phyloP scores from a whole-genome alignment of 371 early-diverging fungal species.

The Apophysomyces trapeziformis region DNA sequence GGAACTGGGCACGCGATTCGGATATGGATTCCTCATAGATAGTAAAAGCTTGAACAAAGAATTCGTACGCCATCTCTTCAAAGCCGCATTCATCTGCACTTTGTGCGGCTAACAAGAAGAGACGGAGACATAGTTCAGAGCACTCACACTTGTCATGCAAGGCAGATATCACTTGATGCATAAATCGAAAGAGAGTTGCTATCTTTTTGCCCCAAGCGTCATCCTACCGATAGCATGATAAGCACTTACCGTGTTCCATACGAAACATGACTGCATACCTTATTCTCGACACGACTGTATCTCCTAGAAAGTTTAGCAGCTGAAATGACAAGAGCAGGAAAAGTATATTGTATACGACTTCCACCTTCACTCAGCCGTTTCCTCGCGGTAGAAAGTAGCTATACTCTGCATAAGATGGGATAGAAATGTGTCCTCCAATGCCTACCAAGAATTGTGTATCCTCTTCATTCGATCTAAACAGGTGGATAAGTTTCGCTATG shows the following conservation, averaged over 20 bases:
- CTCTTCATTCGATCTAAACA: slow-evolving; percentile 66
- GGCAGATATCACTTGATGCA: slow-evolving; percentile 72
- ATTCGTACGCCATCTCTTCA: slow-evolving; percentile 90
- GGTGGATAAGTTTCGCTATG: slow-evolving; percentile 80
- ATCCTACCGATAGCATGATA: slow-evolving; percentile 32
- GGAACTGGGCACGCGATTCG: slow-evolving; percentile 85
- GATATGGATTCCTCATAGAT: slow-evolving; percentile 91
- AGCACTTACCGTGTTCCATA: not conserved
- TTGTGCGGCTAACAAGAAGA: slow-evolving; percentile 83
- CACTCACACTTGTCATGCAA: slow-evolving; percentile 69
- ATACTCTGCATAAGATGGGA: not conserved
- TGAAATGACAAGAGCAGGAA: slow-evolving; percentile 79
- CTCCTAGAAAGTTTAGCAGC: slow-evolving; percentile 71
- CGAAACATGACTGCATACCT: slow-evolving; percentile 21
- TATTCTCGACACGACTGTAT: slow-evolving; percentile 52
- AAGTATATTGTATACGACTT: slow-evolving; percentile 83
- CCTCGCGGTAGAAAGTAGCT: slow-evolving; percentile 77
- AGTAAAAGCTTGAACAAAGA: slow-evolving; percentile 91
- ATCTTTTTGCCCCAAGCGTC: slow-evolving; percentile 71
- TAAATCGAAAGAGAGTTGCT: slow-evolving; percentile 69
- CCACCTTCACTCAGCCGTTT: slow-evolving; percentile 86
- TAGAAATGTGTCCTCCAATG: not conserved
- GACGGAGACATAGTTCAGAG: slow-evolving; percentile 74
- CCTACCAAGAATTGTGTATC: slow-evolving; percentile 67
- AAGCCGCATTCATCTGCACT: slow-evolving; percentile 79